phyloP scores from a whole-genome alignment of 495 filamentous ascomycete genomes.

The Neurospora pannonica region DNA sequence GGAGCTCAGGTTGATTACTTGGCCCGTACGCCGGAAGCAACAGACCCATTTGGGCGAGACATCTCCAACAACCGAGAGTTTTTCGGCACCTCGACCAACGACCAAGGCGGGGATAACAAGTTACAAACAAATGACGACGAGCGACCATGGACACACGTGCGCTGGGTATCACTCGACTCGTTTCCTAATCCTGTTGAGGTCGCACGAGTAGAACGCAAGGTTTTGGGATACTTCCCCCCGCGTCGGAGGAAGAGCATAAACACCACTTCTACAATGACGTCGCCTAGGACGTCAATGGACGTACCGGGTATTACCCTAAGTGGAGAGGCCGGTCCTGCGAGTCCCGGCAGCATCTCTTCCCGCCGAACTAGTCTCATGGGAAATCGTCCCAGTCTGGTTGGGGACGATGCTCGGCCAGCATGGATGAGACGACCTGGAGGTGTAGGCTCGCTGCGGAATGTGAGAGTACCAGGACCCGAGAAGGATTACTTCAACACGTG shows the following conservation, averaged over 20 bases:
- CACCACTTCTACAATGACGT: conserved; percentile 46
- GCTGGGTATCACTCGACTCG: conserved; percentile 73
- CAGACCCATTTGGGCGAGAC: conserved; percentile 17
- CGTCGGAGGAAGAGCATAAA: conserved; percentile 67
- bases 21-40: conserved; percentile 32
- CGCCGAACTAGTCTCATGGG: conserved; percentile 30
- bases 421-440: conserved; percentile 73
- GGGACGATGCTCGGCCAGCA: conserved; percentile 25
- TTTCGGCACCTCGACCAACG: conserved; percentile 23
- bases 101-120: conserved; percentile 6
- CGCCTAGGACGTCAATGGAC: conserved; percentile 55
- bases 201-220: conserved; percentile 68
- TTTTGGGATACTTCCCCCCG: conserved; percentile 86
- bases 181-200: conserved; percentile 67
- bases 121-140: conserved; percentile 25
- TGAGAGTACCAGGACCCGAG: conserved; percentile 67
- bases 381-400: conserved; percentile 17
- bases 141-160: conserved; percentile 70
- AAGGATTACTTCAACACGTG: conserved; percentile 72
- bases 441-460: conserved; percentile 67
- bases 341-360: conserved; percentile 27
- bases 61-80: conserved; percentile 22
- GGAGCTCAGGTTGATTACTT: conserved; percentile 34
- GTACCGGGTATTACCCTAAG: conserved; percentile 33
- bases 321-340: conserved; percentile 25